Evolutionary conservation across 345 rosid species (phyloP), one percentile per base, ranked within the genome.

Genomic region (Kandelia obovata): DNA sequence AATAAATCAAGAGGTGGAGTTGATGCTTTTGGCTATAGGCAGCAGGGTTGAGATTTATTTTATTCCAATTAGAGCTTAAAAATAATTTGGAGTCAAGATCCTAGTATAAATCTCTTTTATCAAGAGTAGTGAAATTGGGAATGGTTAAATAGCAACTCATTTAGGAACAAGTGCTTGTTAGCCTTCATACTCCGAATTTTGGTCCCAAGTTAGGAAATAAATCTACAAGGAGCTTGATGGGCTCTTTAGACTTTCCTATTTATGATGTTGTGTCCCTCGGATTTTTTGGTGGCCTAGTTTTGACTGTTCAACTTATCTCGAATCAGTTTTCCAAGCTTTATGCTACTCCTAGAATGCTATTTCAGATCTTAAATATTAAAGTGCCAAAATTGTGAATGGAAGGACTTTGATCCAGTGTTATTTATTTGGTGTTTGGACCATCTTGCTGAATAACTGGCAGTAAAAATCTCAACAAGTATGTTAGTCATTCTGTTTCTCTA

Each of bases 151-250:
- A 25, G 59, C 28, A 25, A 43, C 17, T 4, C 49, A 7, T 23
- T 56, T 9, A 9, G 16, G 23, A 11, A 25, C 3, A 56, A 4
- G 26, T 56, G 59, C 49, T 32, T 26, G 31, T 2, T 61, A 64
- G 57, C n/a, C 52, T 77, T 65, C 66, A 64, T 23, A 30, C 31
- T 69, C 5, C 49, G 57, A 72, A 53, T 69, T 66, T 62, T 53
- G 53, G 51, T 70, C 61, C 39, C 47, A 27, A 58, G 58, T 67
- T 58, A 34, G 28, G 31, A 32, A 2, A 55, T 28, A 43, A 31
- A 26, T 52, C 47, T 47, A 58, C 16, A 16, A 20, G 31, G 23
- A 32, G 34, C 11, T 20, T 20, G 61, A 26, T 64, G 39, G 23
- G 20, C 31, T 25, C 20, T 61, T 23, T 7, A 17, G 31, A 13